Evolutionary conservation across 1,284 basidiomycete genomes (phyloP).

Genomic region (Apiotrichum gamsii): DNA sequence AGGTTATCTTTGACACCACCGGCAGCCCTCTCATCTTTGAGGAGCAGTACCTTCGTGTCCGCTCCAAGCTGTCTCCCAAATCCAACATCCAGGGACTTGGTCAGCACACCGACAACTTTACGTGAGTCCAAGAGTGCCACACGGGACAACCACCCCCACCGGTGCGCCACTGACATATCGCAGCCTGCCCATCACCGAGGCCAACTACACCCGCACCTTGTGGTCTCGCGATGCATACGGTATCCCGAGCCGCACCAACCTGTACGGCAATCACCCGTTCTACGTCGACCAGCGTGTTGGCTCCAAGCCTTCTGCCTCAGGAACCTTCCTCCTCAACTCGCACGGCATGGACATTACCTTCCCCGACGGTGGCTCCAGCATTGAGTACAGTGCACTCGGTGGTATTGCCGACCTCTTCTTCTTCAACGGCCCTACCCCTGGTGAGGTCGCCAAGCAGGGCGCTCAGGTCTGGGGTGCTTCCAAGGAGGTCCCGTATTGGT

Average conservation of each 20-base stretch:
- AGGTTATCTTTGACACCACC: slow-evolving; percentile 63
- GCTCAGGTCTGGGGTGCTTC: slow-evolving; percentile 23
- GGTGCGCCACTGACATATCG: slow-evolving; percentile 61
- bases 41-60: slow-evolving; percentile 67
- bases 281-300: slow-evolving; percentile 20
- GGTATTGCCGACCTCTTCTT: slow-evolving; percentile 33
- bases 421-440: slow-evolving; percentile 18
- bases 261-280: slow-evolving; percentile 31
- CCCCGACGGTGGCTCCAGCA: slow-evolving; percentile 14
- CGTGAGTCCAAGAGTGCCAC: background rate
- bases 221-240: slow-evolving; percentile 26
- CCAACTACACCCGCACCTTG: slow-evolving; percentile 22
- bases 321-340: slow-evolving; percentile 42
- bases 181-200: slow-evolving; percentile 55
- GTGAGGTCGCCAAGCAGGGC: slow-evolving; percentile 10
- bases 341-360: slow-evolving; percentile 36
- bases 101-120: slow-evolving; percentile 46
- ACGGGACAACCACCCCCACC: too few relatives aligned
- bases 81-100: slow-evolving; percentile 73
- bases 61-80: slow-evolving; percentile 34
- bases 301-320: slow-evolving; percentile 38
- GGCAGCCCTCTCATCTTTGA: slow-evolving; percentile 64
- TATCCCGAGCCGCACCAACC: slow-evolving; percentile 21
- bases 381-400: slow-evolving; percentile 28
- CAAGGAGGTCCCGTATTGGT: slow-evolving; percentile 32